Conservation (phyloP, 1,284 basidiomycete genomes). For the Marasmius tenuissimus region DNA sequence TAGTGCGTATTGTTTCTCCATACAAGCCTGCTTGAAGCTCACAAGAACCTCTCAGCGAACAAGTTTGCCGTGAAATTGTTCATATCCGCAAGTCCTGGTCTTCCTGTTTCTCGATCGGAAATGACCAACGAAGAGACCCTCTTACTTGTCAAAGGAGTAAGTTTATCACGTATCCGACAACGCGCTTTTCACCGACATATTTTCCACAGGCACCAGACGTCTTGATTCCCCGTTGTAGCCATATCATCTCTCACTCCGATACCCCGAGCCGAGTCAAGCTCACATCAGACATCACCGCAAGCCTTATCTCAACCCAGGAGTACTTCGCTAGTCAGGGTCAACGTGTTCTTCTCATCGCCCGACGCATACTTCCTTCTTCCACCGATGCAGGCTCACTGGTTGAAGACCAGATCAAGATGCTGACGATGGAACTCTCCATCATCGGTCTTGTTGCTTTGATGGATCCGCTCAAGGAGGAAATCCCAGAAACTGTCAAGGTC, state of each 20-base stretch:
- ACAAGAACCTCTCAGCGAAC: constrained; percentile 31
- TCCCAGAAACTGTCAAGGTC: constrained; percentile 49
- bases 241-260: constrained; percentile 34
- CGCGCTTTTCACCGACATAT: not conserved
- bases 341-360: constrained; percentile 53
- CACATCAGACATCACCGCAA: constrained; percentile 25
- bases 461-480: constrained; percentile 64
- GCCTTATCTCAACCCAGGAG: constrained; percentile 44
- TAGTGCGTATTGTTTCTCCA: constrained; percentile 20
- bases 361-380: constrained; percentile 31
- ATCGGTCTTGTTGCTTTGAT: constrained; percentile 66
- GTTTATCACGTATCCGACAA: constrained; percentile 2
- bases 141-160: constrained; percentile 49
- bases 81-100: constrained; percentile 16
- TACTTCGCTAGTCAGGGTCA: constrained; percentile 56
- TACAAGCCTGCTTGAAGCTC: not conserved
- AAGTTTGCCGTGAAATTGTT: constrained; percentile 56
- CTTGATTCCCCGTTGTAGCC: constrained; percentile 48
- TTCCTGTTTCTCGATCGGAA: constrained; percentile 29
- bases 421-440: constrained; percentile 47
- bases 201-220: constrained; percentile 47
- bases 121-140: constrained; percentile 33
- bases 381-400: constrained; percentile 34
- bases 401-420: constrained; percentile 34
- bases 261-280: constrained; percentile 29